A percentile compares a stretch with the other conserved stretches of the same genome.
These are phyloP conservation scores for Lathyrus sativus DNA, from an alignment of 306 rosid species.

Conservation along the genomic window DNA sequence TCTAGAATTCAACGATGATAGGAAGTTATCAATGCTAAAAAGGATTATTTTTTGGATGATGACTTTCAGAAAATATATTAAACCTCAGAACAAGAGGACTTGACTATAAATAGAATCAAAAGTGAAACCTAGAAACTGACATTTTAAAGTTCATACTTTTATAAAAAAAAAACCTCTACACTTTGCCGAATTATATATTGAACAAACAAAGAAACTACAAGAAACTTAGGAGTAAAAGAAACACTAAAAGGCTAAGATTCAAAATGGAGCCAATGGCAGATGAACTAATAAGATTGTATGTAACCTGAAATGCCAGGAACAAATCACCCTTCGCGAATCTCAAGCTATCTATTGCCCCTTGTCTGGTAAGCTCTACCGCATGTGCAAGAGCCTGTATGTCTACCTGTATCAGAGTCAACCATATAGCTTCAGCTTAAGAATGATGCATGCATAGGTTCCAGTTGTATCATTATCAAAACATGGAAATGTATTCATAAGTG, in stretches of 20 bases:
- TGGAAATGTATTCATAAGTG: constrained; percentile 11
- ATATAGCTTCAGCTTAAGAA: constrained; percentile 27
- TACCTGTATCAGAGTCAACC: constrained; percentile 64
- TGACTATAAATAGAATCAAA: constrained; percentile 25
- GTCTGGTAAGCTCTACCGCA: constrained; percentile 97
- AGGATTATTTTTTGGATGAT: not conserved
- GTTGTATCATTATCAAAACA: constrained; percentile 3
- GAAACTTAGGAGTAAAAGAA: not conserved
- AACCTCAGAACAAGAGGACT: not conserved
- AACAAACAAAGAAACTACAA: not conserved
- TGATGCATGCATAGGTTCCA: constrained; percentile 17
- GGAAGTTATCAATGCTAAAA: not conserved
- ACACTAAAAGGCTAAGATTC: constrained; percentile 13
- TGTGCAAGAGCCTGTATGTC: constrained; percentile 99
- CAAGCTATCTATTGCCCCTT: constrained; percentile 98
- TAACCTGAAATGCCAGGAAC: constrained; percentile 94
- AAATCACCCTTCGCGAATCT: constrained; percentile 93
- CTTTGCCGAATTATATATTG: not conserved
- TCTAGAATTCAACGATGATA: constrained; percentile 4
- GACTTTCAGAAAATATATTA: constrained; percentile 1
- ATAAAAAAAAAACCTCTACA: not conserved
- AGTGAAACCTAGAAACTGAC: constrained; percentile 8
- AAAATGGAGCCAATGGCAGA: constrained; percentile 26
- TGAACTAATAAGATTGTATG: constrained; percentile 7
- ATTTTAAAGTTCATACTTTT: not conserved